phyloP scores from a whole-genome alignment of 176 grass and related monocot species.

The Eragrostis nindensis region DNA sequence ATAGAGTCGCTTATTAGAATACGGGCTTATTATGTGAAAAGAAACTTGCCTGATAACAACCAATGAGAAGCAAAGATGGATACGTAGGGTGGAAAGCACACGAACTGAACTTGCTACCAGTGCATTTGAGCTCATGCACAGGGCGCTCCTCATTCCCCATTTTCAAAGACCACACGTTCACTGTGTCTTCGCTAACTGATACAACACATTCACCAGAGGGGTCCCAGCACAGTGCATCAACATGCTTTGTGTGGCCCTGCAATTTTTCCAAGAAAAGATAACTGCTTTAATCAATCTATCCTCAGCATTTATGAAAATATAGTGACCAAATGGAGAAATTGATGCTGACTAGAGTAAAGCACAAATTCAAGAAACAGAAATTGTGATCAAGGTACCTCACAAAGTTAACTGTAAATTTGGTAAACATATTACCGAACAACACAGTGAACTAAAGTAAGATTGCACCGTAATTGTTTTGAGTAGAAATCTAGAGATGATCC shows the following conservation, averaged over 20 bases:
- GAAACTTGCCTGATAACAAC: conserved; percentile 70
- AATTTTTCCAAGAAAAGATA: conserved; percentile 24
- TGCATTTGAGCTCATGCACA: conserved; percentile 66
- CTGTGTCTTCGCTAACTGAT: conserved; percentile 79
- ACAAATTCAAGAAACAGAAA: not conserved
- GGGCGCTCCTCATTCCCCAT: conserved; percentile 50
- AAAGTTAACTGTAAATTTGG: not conserved
- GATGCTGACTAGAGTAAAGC: not conserved
- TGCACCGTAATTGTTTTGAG: not conserved
- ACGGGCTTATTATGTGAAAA: not conserved
- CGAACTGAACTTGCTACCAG: conserved; percentile 81
- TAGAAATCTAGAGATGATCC: conserved; percentile 11
- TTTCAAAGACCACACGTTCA: conserved; percentile 81
- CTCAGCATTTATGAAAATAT: not conserved
- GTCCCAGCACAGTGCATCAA: conserved; percentile 83
- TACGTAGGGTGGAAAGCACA: conserved; percentile 85
- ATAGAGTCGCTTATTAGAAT: not conserved
- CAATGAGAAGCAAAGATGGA: conserved; percentile 76
- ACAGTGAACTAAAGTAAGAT: not conserved
- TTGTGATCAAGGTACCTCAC: not conserved
- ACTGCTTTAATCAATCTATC: not conserved
- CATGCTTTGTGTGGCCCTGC: conserved; percentile 69
- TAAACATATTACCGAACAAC: not conserved
- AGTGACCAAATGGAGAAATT: not conserved
- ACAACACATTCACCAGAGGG: conserved; percentile 69